Base-by-base conservation (phyloP, 768 basidiomycete species). In the Sporobolomyces pararoseus region DNA sequence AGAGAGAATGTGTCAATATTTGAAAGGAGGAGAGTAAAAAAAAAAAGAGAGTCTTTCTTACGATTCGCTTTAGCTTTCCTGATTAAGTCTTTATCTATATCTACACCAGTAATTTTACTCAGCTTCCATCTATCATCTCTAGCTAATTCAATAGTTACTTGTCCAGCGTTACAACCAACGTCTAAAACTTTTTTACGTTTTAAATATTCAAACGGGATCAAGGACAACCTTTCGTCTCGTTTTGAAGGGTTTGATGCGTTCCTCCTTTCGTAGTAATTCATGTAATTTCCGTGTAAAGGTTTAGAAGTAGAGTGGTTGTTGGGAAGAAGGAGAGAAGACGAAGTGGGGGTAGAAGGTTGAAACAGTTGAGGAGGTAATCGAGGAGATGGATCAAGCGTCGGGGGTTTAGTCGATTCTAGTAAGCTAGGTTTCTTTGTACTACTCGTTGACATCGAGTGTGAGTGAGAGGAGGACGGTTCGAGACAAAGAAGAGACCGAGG, bases 131-230 rank as follows among this genome's bases (percentile, higher is more conserved):
- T 84, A 78, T 83, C 83, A 1, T 79, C 78, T 49, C 55, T 71
- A 88, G 91, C 91, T n/a, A 93, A 86, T 78, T 93, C 89, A 77
- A 88, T 88, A 1, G 89, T 88, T 42, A 94, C 86, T 83, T 84
- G 85, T 12, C 91, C 91, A 76, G 90, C 87, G 78, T 94, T 95
- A 77, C 89, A 90, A 1, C 91, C 91, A 0, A 94, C 80, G 79
- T 95, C 91, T 16, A 95, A 83, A 4, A 93, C 87, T 54, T 82
- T 80, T 66, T 85, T 84, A 19, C 79, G 83, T 4, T 67, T 32
- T 74, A 92, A 86, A 39, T 88, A 80, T 2, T 78, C 73, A 5
- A 78, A 47, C 0, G 87, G 86, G 2, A 95, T 80, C 23, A 87
- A 79, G 0, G 83, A 81, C 3, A 95, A 82, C 21, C 92, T 85